Percentiles rank a stretch among this genome's conserved stretches.
These are phyloP conservation scores for Apiospora kogelbergensis DNA, from an alignment of 2,329 filamentous ascomycete genomes.

Conservation along the genomic window DNA sequence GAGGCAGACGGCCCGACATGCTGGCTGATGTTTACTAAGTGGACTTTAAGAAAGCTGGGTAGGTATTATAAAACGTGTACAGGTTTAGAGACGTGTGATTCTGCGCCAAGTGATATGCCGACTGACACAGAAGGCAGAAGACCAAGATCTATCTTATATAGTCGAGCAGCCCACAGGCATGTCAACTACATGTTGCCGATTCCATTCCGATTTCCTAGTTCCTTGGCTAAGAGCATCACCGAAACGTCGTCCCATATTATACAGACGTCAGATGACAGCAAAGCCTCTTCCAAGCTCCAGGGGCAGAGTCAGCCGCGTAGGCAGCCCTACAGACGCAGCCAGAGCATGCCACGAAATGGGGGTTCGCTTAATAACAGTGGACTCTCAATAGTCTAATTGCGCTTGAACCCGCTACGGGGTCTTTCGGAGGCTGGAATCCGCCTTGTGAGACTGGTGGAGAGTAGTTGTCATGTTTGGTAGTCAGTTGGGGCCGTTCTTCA, in stretches of 20 bases:
- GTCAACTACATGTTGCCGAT: neutral
- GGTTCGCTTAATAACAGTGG: neutral
- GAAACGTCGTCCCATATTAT: neutral
- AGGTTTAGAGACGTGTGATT: neutral
- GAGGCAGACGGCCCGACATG: constrained; percentile 34
- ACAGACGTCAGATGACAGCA: neutral
- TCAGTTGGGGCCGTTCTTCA: neutral
- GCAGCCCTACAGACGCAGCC: neutral
- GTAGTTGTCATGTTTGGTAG: neutral
- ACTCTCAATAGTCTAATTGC: neutral
- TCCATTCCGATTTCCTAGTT: neutral
- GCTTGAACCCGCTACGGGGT: neutral
- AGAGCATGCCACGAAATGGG: neutral
- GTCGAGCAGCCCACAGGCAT: neutral
- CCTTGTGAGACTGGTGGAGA: neutral
- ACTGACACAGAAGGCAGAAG: neutral
- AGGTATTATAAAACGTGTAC: neutral
- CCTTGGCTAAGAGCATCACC: neutral
- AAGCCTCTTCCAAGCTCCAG: neutral
- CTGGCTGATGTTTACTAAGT: neutral
- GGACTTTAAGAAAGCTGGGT: neutral
- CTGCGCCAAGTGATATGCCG: neutral
- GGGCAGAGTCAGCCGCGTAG: neutral
- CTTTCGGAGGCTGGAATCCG: neutral
- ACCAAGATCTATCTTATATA: neutral